Conservation (phyloP, 164 flowering plant genomes). For the Annona squamosa region DNA sequence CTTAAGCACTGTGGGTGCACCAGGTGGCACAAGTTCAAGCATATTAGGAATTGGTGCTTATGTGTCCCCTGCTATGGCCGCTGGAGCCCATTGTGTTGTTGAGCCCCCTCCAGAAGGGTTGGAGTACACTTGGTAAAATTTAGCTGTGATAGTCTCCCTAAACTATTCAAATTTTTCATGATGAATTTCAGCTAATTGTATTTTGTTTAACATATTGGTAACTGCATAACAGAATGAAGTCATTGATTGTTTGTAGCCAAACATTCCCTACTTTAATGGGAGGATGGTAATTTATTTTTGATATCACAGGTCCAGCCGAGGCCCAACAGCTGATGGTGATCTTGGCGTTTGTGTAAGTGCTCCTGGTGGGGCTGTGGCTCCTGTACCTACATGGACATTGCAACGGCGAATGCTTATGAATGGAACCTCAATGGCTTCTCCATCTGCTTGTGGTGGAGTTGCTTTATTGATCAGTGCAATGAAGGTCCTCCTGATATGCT, state of each 20-base stretch:
- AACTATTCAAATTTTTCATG: too few relatives aligned
- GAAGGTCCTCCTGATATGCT: constrained; percentile 43
- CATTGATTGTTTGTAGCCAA: not conserved
- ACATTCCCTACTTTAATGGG: not conserved
- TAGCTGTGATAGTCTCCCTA: not conserved
- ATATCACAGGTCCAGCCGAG: constrained; percentile 87
- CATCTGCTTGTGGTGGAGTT: constrained; percentile 98
- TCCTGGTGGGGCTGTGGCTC: constrained; percentile 99
- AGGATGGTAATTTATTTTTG: not conserved
- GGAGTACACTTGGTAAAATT: constrained; percentile 84
- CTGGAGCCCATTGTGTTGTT: constrained; percentile 89
- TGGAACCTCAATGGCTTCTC: constrained; percentile 99
- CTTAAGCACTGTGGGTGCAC: constrained; percentile 95
- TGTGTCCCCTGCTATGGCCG: constrained; percentile 98
- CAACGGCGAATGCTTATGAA: constrained; percentile 98
- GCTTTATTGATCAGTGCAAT: constrained; percentile 80
- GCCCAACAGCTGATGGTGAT: constrained; percentile 93
- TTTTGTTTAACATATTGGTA: not conserved
- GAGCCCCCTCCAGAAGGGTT: constrained; percentile 88
- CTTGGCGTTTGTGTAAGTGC: constrained; percentile 94
- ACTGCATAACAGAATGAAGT: not conserved
- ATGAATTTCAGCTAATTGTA: not conserved
- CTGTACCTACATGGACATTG: constrained; percentile 99
- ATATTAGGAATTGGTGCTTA: constrained; percentile 97
- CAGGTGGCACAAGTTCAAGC: constrained; percentile 94